A percentile compares a stretch with the other conserved stretches of the same genome.
Conservation (phyloP, 805 yeast genomes). For the Candida pseudoglaebosa region DNA sequence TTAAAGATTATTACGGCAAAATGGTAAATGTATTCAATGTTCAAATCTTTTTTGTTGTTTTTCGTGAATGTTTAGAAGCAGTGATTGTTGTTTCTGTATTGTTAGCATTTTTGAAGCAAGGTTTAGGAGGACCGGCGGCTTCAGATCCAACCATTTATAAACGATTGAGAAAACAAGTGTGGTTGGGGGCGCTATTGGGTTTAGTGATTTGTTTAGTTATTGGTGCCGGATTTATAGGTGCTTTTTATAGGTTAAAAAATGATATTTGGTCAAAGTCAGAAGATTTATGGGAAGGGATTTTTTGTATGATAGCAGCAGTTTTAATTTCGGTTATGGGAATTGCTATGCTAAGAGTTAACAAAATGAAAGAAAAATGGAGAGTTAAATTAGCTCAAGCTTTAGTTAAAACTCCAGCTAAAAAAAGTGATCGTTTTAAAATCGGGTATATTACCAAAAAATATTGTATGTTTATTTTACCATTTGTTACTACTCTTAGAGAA, state of each 20-base stretch:
- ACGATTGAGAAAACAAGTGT: slow-evolving; percentile 65
- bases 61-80: slow-evolving; percentile 90
- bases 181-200: slow-evolving; percentile 74
- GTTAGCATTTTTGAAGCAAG: slow-evolving; percentile 82
- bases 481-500: slow-evolving; percentile 85
- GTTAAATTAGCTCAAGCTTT: slow-evolving; percentile 82
- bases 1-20: slow-evolving; percentile 1
- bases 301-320: slow-evolving; percentile 79
- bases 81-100: slow-evolving; percentile 82
- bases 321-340: slow-evolving; percentile 90
- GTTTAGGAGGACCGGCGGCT: slow-evolving; percentile 53
- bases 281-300: slow-evolving; percentile 93
- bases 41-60: slow-evolving; percentile 78
- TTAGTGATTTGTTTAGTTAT: slow-evolving; percentile 69
- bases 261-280: slow-evolving; percentile 86
- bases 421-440: slow-evolving; percentile 39
- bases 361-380: slow-evolving; percentile 95
- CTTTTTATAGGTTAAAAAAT: slow-evolving; percentile 72
- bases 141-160: slow-evolving; percentile 51
- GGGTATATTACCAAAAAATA: slow-evolving; percentile 51
- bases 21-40: slow-evolving; percentile 59
- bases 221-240: slow-evolving; percentile 91
- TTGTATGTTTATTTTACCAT: slow-evolving; percentile 84
- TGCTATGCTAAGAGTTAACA: slow-evolving; percentile 88
- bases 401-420: slow-evolving; percentile 50